Conservation (phyloP, 2,329 filamentous ascomycete species). For the Xylariaceae sp. region DNA sequence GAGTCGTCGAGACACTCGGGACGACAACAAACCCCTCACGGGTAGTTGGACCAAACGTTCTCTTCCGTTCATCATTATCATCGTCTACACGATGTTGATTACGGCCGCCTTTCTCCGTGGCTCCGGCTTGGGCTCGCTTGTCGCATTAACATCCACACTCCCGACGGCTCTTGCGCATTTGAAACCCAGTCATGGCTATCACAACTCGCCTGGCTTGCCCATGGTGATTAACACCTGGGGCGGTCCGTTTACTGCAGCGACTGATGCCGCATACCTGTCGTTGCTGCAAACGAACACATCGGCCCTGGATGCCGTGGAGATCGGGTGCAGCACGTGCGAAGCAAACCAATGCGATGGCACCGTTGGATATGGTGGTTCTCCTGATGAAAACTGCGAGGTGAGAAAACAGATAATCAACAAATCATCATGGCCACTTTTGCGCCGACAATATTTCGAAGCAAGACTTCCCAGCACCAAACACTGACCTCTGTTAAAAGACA, state of each 20-base stretch:
- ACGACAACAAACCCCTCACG: constrained; percentile 10
- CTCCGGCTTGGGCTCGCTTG: constrained; percentile 14
- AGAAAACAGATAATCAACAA: constrained; percentile 1
- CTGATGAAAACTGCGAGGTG: constrained; percentile 49
- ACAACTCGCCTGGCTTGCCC: constrained; percentile 39
- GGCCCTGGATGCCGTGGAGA: constrained; percentile 47
- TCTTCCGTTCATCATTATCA: constrained; percentile 12
- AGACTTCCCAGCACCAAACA: neutral
- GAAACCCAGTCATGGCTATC: neutral
- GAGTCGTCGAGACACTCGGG: constrained; percentile 1
- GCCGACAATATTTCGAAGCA: no score
- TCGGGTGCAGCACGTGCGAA: constrained; percentile 49
- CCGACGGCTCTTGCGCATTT: constrained; percentile 8
- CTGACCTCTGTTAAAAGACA: constrained; percentile 31
- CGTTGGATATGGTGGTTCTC: constrained; percentile 51
- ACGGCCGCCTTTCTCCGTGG: constrained; percentile 17
- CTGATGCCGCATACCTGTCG: constrained; percentile 44
- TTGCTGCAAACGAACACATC: constrained; percentile 33
- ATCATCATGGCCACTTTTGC: no score
- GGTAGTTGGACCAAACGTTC: constrained; percentile 3
- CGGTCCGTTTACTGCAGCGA: constrained; percentile 47
- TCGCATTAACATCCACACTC: constrained; percentile 12
- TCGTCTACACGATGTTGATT: constrained; percentile 11
- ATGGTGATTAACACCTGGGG: constrained; percentile 53
- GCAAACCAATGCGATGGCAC: constrained; percentile 48